Base-by-base conservation (phyloP, 78 protist genomes). In the Bodo saltans region DNA sequence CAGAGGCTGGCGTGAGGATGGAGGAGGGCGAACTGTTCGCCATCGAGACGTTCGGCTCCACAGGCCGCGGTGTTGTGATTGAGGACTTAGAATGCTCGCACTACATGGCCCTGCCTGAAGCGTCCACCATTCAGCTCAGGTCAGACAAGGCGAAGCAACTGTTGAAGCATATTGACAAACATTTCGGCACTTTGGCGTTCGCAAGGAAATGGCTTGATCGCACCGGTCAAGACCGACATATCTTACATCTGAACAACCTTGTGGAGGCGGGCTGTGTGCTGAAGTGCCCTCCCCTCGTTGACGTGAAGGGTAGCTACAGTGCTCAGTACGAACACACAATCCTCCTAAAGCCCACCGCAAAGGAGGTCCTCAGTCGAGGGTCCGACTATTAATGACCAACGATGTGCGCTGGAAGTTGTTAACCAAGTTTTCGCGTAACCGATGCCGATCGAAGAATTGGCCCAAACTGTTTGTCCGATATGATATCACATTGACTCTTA, bases 21-120 rank as follows among this genome's bases (percentile, higher is more conserved):
- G 94, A 96, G 70, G 99, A 97, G 74, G 97, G 98, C 47, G 99
- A 97, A 83, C 29, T 92, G 42, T 98, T 80, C 47, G 99, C 99
- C n/a, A 96, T 98, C 34, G 99, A 98, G 81, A 98, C 99, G 30
- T 98, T 98, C 80, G 99, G 99, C 37, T 89, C 96, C 32, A 96
- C 99, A 21, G 99, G 99, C 68, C 83, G 68, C 52, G 95, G 94
- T 37, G 39, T 75, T n/a, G 96, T 95, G 0, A 11, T 42, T 23
- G 99, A 93, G 72, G 97, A 93, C 83, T 37, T 85, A 30, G 98
- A 95, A 41, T 92, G 96, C 89, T 73, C 88, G 30, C 99, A 98
- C 87, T 98, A 93, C 88, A 96, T 96, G 98, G 87, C 80, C 78
- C 60, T 69, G 52, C 88, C 79, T 33, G 86, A 91, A 11, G 89